Conservation (phyloP, 768 basidiomycete genomes). For the Fistulinella prunicolor region DNA sequence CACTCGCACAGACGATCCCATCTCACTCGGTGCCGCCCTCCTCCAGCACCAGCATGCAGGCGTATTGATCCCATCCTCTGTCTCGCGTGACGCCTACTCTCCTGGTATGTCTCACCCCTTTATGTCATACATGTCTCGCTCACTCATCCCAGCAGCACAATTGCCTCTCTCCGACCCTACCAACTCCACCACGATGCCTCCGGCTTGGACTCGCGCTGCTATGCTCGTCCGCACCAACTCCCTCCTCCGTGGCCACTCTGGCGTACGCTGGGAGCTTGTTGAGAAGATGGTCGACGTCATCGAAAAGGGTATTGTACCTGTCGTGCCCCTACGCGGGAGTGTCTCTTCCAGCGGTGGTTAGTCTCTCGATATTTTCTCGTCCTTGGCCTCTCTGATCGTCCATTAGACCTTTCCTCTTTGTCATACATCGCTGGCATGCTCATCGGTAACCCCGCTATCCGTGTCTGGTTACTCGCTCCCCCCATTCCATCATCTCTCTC, state of each 20-base stretch:
- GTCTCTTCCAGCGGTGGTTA: conserved; percentile 81
- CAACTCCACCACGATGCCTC: conserved; percentile 71
- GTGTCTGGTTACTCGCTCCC: conserved; percentile 54
- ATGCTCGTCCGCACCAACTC: conserved; percentile 88
- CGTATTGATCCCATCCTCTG: conserved; percentile 57
- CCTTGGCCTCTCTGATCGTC: conserved; percentile 7
- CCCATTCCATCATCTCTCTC: conserved; percentile 1
- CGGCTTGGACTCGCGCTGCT: conserved; percentile 84
- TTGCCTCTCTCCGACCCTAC: conserved; percentile 73
- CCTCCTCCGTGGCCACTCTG: conserved; percentile 84
- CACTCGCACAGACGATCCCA: conserved; percentile 72
- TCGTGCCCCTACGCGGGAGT: conserved; percentile 81
- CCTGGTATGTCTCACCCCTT: conserved; percentile 3
- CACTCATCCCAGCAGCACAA: conserved; percentile 10
- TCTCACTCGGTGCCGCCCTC: conserved; percentile 76
- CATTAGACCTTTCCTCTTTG: conserved; percentile 67
- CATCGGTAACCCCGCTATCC: conserved; percentile 76
- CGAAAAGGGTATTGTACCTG: conserved; percentile 65
- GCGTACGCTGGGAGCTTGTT: conserved; percentile 77
- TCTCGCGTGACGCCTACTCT: not conserved
- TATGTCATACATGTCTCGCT: not conserved
- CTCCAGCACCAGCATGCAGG: conserved; percentile 82
- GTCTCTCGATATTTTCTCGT: conserved; percentile 5
- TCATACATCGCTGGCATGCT: conserved; percentile 82
- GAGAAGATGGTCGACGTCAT: conserved; percentile 76